Evolutionary conservation across 2,329 filamentous ascomycete species (phyloP).

Genomic region (Aspergillus niger): DNA sequence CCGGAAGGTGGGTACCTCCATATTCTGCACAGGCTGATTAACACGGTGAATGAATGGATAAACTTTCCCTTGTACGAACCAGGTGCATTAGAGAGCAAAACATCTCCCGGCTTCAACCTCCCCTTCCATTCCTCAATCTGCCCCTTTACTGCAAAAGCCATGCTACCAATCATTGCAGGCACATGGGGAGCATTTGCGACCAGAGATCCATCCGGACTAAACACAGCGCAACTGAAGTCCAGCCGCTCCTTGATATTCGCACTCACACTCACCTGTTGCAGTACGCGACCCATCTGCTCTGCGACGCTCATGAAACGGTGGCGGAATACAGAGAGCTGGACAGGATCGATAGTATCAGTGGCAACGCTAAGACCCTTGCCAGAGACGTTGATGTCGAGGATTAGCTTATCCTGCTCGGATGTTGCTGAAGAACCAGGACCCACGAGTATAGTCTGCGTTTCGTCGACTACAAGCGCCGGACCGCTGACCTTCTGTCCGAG

Average conservation of each 20-base stretch:
- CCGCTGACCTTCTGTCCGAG: not conserved
- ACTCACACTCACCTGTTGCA: constrained; percentile 76
- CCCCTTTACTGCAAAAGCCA: constrained; percentile 74
- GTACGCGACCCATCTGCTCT: constrained; percentile 77
- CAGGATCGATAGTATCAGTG: constrained; percentile 60
- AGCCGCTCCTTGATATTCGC: constrained; percentile 80
- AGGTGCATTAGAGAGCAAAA: constrained; percentile 68
- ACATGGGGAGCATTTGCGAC: constrained; percentile 69
- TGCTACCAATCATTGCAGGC: constrained; percentile 76
- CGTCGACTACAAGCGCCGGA: constrained; percentile 39
- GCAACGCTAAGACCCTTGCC: not conserved
- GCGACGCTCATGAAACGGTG: constrained; percentile 85
- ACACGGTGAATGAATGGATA: not conserved
- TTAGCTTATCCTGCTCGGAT: constrained; percentile 40
- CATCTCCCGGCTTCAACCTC: constrained; percentile 73
- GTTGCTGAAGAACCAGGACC: constrained; percentile 40
- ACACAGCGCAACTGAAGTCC: constrained; percentile 79
- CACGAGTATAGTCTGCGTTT: constrained; percentile 52
- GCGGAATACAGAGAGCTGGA: constrained; percentile 76
- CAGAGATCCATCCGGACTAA: constrained; percentile 62
- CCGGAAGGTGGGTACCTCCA: constrained; percentile 75
- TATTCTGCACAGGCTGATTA: not conserved
- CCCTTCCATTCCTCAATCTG: constrained; percentile 71
- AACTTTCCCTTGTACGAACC: constrained; percentile 51
- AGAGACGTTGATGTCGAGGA: constrained; percentile 36